phyloP scores from a whole-genome alignment of 371 early-diverging fungal species.

The Entomophthora muscae region DNA sequence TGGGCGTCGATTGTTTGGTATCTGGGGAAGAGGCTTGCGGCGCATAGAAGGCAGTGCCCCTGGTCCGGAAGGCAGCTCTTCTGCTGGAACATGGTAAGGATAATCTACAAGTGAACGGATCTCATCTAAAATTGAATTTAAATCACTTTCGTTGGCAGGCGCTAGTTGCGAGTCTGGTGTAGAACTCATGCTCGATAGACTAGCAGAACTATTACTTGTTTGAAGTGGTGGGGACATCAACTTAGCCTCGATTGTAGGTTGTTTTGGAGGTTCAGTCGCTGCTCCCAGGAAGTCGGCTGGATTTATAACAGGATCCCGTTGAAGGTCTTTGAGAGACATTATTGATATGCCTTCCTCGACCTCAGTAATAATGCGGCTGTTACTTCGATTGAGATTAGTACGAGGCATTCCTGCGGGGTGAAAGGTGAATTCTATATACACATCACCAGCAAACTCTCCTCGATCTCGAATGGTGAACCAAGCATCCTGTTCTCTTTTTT shows the following conservation, averaged over 20 bases:
- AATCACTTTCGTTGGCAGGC: conserved; percentile 5
- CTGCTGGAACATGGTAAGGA: conserved; percentile 1
- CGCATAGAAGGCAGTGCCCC: neutral
- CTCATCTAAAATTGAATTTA: conserved; percentile 2
- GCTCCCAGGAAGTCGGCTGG: neutral
- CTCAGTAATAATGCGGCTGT: neutral
- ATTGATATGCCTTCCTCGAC: conserved; percentile 8
- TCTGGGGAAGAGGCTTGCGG: conserved; percentile 4
- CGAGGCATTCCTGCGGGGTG: neutral
- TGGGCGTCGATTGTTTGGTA: neutral
- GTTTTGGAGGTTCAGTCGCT: neutral
- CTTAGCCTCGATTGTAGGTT: neutral
- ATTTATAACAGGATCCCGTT: neutral
- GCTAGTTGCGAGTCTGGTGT: neutral
- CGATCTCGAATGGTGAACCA: conserved; percentile 2
- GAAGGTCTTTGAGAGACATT: neutral
- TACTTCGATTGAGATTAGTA: neutral
- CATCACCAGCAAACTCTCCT: neutral
- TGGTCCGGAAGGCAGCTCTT: neutral
- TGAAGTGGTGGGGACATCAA: neutral
- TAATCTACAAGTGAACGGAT: conserved; percentile 6
- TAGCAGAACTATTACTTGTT: neutral
- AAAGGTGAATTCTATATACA: conserved; percentile 5
- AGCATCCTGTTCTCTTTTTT: neutral
- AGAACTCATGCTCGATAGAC: neutral